These are phyloP conservation scores for Tephrocybe sp. DNA, from an alignment of 768 basidiomycete species.

Conservation along the genomic window DNA sequence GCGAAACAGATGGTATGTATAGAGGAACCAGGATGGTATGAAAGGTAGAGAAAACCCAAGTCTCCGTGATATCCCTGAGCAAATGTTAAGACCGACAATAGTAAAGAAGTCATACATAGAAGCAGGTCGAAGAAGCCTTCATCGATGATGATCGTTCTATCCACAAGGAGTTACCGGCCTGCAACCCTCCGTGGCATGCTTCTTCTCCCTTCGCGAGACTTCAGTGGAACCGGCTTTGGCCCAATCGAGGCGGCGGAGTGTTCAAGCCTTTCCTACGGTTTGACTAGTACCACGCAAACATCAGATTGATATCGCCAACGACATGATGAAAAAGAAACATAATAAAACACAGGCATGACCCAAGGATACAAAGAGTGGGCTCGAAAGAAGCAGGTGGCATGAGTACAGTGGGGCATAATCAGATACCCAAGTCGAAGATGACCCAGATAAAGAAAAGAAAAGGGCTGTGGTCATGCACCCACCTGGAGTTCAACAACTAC, in stretches of 20 bases:
- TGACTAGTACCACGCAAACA: not conserved
- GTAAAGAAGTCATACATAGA: not conserved
- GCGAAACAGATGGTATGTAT: not conserved
- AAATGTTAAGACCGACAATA: not conserved
- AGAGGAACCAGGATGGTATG: not conserved
- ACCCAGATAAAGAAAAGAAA: not conserved
- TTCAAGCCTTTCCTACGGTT: not conserved
- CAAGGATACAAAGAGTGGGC: not conserved
- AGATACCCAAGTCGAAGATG: not conserved
- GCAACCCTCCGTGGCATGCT: not conserved
- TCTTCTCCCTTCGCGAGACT: not conserved
- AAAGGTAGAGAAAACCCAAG: not conserved
- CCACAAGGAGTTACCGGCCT: slow-evolving; percentile 7
- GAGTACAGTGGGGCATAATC: not conserved
- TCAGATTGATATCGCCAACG: slow-evolving; percentile 4
- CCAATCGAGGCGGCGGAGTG: not conserved
- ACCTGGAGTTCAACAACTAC: slow-evolving; percentile 10
- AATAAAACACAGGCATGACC: not conserved
- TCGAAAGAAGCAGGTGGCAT: not conserved
- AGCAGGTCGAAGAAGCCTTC: not conserved
- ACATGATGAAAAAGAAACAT: not conserved
- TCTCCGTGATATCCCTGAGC: not conserved
- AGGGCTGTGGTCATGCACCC: slow-evolving; percentile 1
- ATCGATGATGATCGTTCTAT: not conserved
- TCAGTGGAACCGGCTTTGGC: slow-evolving; percentile 3